These are phyloP conservation scores for Sarcocystis neurona DNA, from an alignment of 169 alveolate genomes.

Conservation along the genomic window DNA sequence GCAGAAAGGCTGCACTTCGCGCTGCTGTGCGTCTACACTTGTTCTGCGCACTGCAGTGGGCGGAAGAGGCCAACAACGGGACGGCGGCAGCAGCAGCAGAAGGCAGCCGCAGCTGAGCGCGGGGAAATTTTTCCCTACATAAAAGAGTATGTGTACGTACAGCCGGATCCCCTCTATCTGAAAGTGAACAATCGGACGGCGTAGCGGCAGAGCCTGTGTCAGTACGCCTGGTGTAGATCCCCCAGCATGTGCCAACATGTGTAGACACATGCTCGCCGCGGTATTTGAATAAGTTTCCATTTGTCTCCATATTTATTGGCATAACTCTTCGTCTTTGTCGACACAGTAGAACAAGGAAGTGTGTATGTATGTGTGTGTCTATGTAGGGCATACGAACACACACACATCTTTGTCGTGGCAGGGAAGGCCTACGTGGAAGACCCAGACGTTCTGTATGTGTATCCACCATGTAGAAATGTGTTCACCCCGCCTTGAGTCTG, in stretches of 20 bases:
- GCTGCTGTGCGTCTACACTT: constrained; percentile 35
- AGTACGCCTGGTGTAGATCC: too few species aligned
- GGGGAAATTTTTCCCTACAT: neutral
- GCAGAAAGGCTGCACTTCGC: constrained; percentile 52
- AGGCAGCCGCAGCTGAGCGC: neutral
- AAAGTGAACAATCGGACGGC: neutral
- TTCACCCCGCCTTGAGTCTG: too few species aligned
- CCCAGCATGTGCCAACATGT: neutral
- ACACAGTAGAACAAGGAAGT: neutral
- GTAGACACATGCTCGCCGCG: neutral
- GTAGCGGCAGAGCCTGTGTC: neutral
- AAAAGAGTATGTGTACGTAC: constrained; percentile 52
- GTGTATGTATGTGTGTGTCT: too few species aligned
- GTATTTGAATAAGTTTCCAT: neutral
- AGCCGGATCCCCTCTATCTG: constrained; percentile 61
- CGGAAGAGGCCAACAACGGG: neutral
- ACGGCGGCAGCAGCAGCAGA: neutral
- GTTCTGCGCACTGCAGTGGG: constrained; percentile 37
- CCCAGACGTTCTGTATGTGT: too few species aligned
- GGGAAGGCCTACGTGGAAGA: too few species aligned
- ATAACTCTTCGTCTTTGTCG: neutral
- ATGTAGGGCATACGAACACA: too few species aligned
- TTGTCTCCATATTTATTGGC: neutral
- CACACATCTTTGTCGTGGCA: too few species aligned
- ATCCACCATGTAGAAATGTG: too few species aligned